These are phyloP conservation scores for Hyaloperonospora arabidopsidis DNA, from an alignment of 352 stramenopile species.

Conservation along the genomic window DNA sequence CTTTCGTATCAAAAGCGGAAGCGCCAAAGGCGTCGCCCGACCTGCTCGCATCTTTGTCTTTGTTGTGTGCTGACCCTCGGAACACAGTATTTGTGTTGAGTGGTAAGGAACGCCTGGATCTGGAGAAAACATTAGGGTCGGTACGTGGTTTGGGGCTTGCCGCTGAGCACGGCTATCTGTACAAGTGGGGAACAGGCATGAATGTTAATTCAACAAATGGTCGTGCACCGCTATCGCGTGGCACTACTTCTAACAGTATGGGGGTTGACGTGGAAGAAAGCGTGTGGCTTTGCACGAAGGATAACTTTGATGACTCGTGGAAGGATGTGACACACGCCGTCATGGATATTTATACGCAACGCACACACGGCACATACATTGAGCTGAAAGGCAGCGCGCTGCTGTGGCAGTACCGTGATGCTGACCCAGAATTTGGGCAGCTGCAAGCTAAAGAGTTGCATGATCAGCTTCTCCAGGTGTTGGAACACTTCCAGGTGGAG, in stretches of 20 bases:
- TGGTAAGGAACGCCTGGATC: conserved; percentile 91
- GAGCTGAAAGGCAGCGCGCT: conserved; percentile 98
- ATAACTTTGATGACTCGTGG: conserved; percentile 94
- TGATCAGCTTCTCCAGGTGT: conserved; percentile 93
- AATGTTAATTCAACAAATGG: conserved; percentile 26
- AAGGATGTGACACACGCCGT: conserved; percentile 94
- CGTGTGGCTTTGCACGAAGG: conserved; percentile 79
- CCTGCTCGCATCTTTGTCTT: conserved; percentile 84
- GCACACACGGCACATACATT: conserved; percentile 99
- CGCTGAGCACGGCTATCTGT: conserved; percentile 98
- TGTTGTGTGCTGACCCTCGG: conserved; percentile 90
- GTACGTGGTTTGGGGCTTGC: conserved; percentile 93
- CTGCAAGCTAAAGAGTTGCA: conserved; percentile 97
- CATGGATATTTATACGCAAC: conserved; percentile 98
- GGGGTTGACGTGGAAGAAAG: conserved; percentile 36
- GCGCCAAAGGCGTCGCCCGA: conserved; percentile 38
- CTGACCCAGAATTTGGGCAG: conserved; percentile 98
- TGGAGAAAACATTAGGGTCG: conserved; percentile 90
- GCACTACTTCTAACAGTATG: conserved; percentile 24
- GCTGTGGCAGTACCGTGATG: conserved; percentile 98
- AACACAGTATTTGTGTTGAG: conserved; percentile 99
- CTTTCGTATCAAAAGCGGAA: conserved; percentile 26
- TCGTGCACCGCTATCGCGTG: conserved; percentile 11
- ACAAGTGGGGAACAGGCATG: conserved; percentile 83
- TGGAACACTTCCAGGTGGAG: conserved; percentile 94